Evolutionary conservation across 2,329 filamentous ascomycete species (phyloP).

Genomic region (Daldinia sp.): DNA sequence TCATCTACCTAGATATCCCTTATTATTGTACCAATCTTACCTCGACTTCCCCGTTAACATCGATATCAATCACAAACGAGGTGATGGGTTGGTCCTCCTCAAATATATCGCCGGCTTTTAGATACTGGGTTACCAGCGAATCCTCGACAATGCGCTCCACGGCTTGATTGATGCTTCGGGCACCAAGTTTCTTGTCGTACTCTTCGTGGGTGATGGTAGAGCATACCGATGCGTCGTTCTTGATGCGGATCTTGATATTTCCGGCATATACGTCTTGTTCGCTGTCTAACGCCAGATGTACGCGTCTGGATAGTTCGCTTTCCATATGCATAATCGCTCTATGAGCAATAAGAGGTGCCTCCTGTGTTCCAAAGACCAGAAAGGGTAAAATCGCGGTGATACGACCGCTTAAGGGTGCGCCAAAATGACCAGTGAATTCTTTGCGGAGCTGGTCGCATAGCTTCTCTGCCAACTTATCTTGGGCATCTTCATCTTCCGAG

Average conservation of each 20-base stretch:
- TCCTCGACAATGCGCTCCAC: constrained; percentile 20
- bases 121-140: constrained; percentile 20
- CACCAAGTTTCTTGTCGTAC: constrained; percentile 30
- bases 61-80: background rate
- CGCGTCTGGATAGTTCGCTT: background rate
- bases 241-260: constrained; percentile 23
- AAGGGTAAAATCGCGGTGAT: background rate
- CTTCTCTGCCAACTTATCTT: background rate
- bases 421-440: background rate
- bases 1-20: background rate
- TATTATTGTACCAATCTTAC: background rate
- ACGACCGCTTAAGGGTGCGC: background rate
- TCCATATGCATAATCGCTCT: background rate
- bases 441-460: background rate
- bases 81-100: constrained; percentile 20
- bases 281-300: constrained; percentile 15
- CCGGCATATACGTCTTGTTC: constrained; percentile 30
- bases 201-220: constrained; percentile 20
- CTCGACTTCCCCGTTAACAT: background rate
- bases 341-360: background rate
- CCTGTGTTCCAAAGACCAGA: background rate
- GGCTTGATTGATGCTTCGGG: constrained; percentile 25
- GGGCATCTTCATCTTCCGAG: background rate
- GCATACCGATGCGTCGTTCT: constrained; percentile 29
- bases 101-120: constrained; percentile 23